Base-by-base conservation (phyloP, 2,329 filamentous ascomycete genomes). In the Cordyceps farinosa region DNA sequence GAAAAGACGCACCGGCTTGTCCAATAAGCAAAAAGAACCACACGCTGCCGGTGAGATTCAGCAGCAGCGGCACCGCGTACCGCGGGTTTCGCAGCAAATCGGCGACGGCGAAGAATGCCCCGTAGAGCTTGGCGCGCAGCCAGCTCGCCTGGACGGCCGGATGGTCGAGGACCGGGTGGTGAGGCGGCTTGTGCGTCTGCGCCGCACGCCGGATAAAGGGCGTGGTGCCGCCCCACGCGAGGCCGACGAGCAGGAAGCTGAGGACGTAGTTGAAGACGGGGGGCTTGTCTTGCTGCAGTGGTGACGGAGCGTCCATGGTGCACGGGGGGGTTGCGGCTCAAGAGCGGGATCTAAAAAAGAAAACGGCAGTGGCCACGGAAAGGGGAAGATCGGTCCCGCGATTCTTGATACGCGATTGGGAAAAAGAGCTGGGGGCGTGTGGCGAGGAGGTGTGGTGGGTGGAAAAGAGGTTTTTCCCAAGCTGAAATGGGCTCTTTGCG, bases 11-110 rank as follows among this genome's bases (percentile, higher is more conserved):
- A 96, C 92, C 92, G 70, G 93, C 93, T 75, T 95, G 87, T 7
- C 94, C 94, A 77, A 98, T 94, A 67, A 98, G 80, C 68, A 98
- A 77, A 70, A 98, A 98, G 77, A 98, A 98, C 94, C 94, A 98
- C 62, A 97, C 84, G 72, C 92, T 96, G 36, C 94, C 94, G 3
- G 94, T 97, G 60, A 98, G 78, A 74, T 98, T 98, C 64, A 97
- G 77, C 59, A 97, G 77, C 69, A 98, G 77, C 27, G 94, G 94
- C 32, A 96, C 78, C 6, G 92, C 90, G 76, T 98, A 98, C 22
- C 86, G 84, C 42, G 93, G 93, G 69, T 92, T 92, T 64, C 84
- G 81, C 59, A 98, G 77, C 64, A 97, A 79, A 72, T 97, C 93
- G 13, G 87, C 71, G 1, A 94, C 90, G 3, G 87, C 89, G 73